Conservation (phyloP, 1,284 basidiomycete genomes). For the Ganoderma sinense region DNA sequence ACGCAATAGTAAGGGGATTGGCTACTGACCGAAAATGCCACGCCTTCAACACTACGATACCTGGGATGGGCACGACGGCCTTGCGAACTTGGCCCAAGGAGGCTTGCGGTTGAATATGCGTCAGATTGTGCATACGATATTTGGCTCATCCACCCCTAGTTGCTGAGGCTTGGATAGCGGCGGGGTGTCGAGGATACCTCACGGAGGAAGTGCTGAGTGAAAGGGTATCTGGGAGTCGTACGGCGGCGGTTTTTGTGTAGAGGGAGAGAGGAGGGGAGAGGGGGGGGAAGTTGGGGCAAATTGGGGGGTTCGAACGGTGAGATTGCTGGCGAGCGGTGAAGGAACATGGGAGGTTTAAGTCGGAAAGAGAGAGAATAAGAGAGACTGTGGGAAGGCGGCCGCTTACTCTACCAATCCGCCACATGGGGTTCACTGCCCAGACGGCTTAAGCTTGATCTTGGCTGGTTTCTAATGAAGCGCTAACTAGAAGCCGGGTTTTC, state of each 20-base stretch:
- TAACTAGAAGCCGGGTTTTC: neutral
- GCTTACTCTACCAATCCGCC: slow-evolving; percentile 18
- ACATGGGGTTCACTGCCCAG: too few species aligned
- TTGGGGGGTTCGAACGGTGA: slow-evolving; percentile 16
- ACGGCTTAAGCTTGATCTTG: too few species aligned
- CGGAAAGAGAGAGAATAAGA: neutral
- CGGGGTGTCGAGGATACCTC: neutral
- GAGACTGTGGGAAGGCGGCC: slow-evolving; percentile 19
- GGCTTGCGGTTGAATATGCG: slow-evolving; percentile 61
- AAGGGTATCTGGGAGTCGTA: slow-evolving; percentile 13
- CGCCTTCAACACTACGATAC: slow-evolving; percentile 49
- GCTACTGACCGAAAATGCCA: slow-evolving; percentile 49
- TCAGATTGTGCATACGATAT: slow-evolving; percentile 34
- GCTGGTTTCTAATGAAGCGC: too few species aligned
- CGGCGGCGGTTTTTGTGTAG: slow-evolving; percentile 11
- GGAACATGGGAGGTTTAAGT: neutral
- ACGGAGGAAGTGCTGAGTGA: slow-evolving; percentile 1
- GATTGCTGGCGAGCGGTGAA: slow-evolving; percentile 12
- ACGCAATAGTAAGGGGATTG: slow-evolving; percentile 8
- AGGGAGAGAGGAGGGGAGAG: slow-evolving; percentile 13
- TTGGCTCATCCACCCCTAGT: slow-evolving; percentile 33
- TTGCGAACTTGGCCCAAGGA: slow-evolving; percentile 54
- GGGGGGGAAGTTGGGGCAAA: slow-evolving; percentile 26
- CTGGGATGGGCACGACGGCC: slow-evolving; percentile 51
- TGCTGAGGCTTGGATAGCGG: slow-evolving; percentile 1